These are phyloP conservation scores for Diutina scorzettiae DNA, from an alignment of 1,139 yeast species.

Conservation along the genomic window DNA sequence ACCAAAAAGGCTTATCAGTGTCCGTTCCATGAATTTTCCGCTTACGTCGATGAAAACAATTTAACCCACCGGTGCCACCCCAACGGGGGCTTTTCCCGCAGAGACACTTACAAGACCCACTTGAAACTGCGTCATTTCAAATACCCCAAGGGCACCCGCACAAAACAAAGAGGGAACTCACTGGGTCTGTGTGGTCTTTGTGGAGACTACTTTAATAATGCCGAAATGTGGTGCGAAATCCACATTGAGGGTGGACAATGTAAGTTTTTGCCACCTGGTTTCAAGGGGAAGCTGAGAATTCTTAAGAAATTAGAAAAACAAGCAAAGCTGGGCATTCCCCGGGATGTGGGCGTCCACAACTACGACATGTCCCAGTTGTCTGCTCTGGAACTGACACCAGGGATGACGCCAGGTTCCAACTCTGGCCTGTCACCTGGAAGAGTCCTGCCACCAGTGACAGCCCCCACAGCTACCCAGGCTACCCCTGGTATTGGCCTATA, in stretches of 20 bases:
- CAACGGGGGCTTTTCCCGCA: conserved; percentile 45
- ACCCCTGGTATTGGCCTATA: not conserved
- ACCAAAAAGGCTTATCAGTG: conserved; percentile 39
- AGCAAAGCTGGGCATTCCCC: conserved; percentile 6
- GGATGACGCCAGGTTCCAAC: not conserved
- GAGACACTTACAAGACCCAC: conserved; percentile 49
- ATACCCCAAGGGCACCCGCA: conserved; percentile 47
- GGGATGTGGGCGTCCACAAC: not conserved
- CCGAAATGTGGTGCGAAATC: conserved; percentile 35
- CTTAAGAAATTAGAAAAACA: conserved; percentile 32
- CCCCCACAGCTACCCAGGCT: not conserved
- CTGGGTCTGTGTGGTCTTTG: conserved; percentile 50
- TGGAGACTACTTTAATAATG: conserved; percentile 35
- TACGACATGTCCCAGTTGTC: not conserved
- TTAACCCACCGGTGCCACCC: conserved; percentile 35
- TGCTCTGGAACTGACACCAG: not conserved
- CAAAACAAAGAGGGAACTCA: conserved; percentile 28
- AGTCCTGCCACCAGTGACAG: not conserved
- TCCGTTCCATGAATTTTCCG: conserved; percentile 31
- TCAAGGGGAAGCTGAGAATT: conserved; percentile 36
- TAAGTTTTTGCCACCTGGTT: conserved; percentile 39
- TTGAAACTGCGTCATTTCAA: conserved; percentile 46
- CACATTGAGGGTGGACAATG: conserved; percentile 39
- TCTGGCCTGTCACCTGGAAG: not conserved
- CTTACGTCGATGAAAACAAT: conserved; percentile 13